Percentiles rank a stretch among this genome's conserved stretches.
phyloP scores from a whole-genome alignment of 805 yeast species.

The Saturnispora sanitii region DNA sequence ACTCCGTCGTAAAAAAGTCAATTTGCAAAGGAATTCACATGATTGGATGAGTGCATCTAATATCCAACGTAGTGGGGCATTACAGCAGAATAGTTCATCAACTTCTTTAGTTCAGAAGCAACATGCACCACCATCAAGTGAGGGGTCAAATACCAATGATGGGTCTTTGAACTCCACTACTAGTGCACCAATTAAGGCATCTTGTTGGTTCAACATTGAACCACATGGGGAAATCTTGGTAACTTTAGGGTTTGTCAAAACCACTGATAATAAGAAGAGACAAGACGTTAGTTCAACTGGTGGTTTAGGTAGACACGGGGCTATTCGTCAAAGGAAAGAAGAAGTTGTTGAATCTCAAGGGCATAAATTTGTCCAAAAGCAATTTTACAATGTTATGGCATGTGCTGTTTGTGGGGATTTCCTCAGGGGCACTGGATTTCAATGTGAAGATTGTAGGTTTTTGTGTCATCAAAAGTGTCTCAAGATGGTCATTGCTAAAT shows the following conservation, averaged over 20 bases:
- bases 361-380: slow-evolving; percentile 92
- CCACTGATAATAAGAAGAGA: slow-evolving; percentile 31
- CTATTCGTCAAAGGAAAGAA: slow-evolving; percentile 86
- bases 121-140: neutral
- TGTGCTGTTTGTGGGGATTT: slow-evolving; percentile 98
- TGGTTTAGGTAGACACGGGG: slow-evolving; percentile 92
- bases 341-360: slow-evolving; percentile 93
- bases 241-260: slow-evolving; percentile 69
- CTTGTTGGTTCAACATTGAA: slow-evolving; percentile 84
- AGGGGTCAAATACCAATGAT: neutral
- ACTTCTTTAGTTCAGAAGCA: neutral
- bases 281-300: slow-evolving; percentile 43
- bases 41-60: slow-evolving; percentile 87
- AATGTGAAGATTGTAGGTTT: slow-evolving; percentile 77
- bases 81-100: neutral
- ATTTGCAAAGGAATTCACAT: slow-evolving; percentile 53
- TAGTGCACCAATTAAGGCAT: slow-evolving; percentile 28
- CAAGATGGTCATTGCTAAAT: slow-evolving; percentile 70
- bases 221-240: slow-evolving; percentile 88
- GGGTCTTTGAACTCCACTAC: neutral
- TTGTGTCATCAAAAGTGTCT: slow-evolving; percentile 76
- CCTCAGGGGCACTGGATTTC: slow-evolving; percentile 75
- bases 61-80: slow-evolving; percentile 23
- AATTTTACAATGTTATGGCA: slow-evolving; percentile 91
- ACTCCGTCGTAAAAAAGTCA: slow-evolving; percentile 80